phyloP scores from a whole-genome alignment of 1,139 yeast genomes.

The Kurtzmaniella quercitrusa region DNA sequence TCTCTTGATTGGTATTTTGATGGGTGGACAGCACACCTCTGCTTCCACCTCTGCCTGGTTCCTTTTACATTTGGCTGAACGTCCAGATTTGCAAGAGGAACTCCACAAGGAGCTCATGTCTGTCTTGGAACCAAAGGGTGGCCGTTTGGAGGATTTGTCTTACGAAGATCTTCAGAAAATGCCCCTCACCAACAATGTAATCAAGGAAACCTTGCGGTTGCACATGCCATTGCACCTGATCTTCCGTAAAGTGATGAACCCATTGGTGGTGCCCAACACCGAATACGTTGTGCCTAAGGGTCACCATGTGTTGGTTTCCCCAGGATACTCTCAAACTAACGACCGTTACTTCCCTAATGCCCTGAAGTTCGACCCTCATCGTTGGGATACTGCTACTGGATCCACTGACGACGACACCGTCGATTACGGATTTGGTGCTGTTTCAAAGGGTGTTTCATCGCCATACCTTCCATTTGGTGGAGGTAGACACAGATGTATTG shows the following conservation, averaged over 20 bases:
- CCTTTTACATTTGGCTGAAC: conserved; percentile 82
- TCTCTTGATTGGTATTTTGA: conserved; percentile 86
- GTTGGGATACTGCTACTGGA: conserved; percentile 67
- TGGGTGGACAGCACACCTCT: conserved; percentile 99
- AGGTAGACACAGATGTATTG: conserved; percentile 99
- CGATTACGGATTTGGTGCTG: conserved; percentile 94
- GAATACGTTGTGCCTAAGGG: conserved; percentile 82
- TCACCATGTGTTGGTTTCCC: conserved; percentile 86
- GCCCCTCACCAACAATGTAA: conserved; percentile 75
- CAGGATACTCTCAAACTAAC: conserved; percentile 82
- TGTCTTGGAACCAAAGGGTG: conserved; percentile 55
- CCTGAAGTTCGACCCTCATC: conserved; percentile 67
- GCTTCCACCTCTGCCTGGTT: conserved; percentile 97
- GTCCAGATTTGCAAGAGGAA: conserved; percentile 79
- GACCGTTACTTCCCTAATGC: conserved; percentile 79
- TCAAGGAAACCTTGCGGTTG: conserved; percentile 90
- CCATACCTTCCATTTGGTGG: conserved; percentile 98
- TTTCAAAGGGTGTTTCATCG: conserved; percentile 90
- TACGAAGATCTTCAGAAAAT: conserved; percentile 81
- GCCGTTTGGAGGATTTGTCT: conserved; percentile 49
- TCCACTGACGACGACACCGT: conserved; percentile 51
- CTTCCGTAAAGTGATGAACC: conserved; percentile 82
- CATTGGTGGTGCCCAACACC: conserved; percentile 77
- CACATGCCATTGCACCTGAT: conserved; percentile 96
- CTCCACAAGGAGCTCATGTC: conserved; percentile 67